A percentile compares a stretch with the other conserved stretches of the same genome.
These are phyloP conservation scores for Boletellus ananas DNA, from an alignment of 768 basidiomycete species.

Conservation along the genomic window DNA sequence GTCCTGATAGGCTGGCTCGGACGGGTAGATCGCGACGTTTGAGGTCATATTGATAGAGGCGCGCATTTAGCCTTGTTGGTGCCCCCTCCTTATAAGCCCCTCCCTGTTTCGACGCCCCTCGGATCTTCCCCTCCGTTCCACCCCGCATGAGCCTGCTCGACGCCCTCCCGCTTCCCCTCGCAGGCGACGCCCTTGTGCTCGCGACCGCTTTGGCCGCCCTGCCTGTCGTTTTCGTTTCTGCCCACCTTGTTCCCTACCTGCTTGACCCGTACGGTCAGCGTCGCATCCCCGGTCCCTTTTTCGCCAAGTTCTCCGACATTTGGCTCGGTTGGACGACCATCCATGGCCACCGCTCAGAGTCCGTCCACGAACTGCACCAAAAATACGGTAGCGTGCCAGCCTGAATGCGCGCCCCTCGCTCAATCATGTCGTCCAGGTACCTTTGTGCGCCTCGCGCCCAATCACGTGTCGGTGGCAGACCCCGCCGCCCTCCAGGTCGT, in stretches of 20 bases:
- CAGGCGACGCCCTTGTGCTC: background rate
- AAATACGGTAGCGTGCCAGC: slow-evolving; percentile 55
- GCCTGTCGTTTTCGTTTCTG: slow-evolving; percentile 17
- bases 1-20: too few relatives aligned
- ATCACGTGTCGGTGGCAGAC: slow-evolving; percentile 73
- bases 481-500: slow-evolving; percentile 72
- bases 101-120: background rate
- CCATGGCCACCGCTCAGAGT: slow-evolving; percentile 71
- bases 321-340: slow-evolving; percentile 69
- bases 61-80: too few relatives aligned
- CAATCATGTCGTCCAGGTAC: slow-evolving; percentile 39
- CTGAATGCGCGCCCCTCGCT: background rate
- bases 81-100: too few relatives aligned
- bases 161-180: slow-evolving; percentile 4
- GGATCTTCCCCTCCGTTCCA: background rate
- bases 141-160: slow-evolving; percentile 13
- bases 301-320: slow-evolving; percentile 66
- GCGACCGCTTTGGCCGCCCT: slow-evolving; percentile 9
- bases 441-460: slow-evolving; percentile 69
- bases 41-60: too few relatives aligned
- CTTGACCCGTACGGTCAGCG: slow-evolving; percentile 58
- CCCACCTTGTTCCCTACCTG: slow-evolving; percentile 47
- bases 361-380: slow-evolving; percentile 68
- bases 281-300: slow-evolving; percentile 60
- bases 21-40: too few relatives aligned